Percentiles rank a stretch among this genome's conserved stretches.
Evolutionary conservation across 2,329 filamentous ascomycete species (phyloP).

Genomic region (Aspergillus bombycis): DNA sequence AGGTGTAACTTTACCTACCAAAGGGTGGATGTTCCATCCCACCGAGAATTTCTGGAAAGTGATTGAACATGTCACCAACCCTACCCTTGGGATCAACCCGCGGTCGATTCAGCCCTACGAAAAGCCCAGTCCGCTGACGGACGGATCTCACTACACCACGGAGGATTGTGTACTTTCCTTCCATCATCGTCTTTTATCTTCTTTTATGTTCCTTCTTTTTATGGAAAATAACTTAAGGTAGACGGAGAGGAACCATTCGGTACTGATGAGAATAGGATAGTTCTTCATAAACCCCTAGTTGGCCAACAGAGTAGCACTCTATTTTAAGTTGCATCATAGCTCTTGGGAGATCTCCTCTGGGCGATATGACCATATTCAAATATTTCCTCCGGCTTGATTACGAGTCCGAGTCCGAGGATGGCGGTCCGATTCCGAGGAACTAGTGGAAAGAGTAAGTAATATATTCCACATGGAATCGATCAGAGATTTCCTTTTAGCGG

Average conservation of each 20-base stretch:
- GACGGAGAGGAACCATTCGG: background rate
- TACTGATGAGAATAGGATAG: background rate
- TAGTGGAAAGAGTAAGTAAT: background rate
- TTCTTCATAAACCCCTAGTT: background rate
- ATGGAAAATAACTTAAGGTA: too few species aligned
- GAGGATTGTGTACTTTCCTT: too few species aligned
- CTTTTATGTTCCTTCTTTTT: too few species aligned
- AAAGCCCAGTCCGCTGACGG: background rate
- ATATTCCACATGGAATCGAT: background rate
- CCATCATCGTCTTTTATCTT: too few species aligned
- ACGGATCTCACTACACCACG: too few species aligned
- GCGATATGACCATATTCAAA: background rate
- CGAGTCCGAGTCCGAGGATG: background rate
- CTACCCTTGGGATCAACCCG: slow-evolving; percentile 4
- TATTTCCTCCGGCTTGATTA: background rate
- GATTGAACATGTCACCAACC: background rate
- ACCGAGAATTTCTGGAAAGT: background rate
- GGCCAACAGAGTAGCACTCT: background rate
- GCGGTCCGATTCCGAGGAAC: background rate
- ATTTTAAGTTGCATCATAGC: background rate
- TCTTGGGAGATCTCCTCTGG: background rate
- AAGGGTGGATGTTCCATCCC: too few species aligned
- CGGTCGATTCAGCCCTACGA: slow-evolving; percentile 14
- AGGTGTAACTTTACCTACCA: background rate
- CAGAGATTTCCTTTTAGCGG: background rate